Evolutionary conservation across 1,284 basidiomycete species (phyloP).

Genomic region (Sphagnurus paluster): DNA sequence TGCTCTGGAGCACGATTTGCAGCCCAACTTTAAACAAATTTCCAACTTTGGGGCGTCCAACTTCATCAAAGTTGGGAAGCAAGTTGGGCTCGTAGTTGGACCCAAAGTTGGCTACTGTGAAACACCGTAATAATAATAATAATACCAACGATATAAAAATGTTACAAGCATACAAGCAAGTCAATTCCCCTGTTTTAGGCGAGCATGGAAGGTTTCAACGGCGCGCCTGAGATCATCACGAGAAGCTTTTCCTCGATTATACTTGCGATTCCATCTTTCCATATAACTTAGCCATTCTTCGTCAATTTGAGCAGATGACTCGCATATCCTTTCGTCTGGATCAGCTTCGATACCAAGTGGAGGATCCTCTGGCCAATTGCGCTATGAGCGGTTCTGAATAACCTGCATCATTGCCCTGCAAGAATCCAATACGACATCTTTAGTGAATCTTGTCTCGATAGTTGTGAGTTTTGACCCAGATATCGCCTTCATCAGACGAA

Average conservation of each 20-base stretch:
- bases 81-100: no score
- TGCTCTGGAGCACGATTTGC: no score
- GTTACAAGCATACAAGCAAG: no score
- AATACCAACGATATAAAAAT: no score
- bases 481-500: conserved; percentile 27
- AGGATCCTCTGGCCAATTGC: conserved; percentile 26
- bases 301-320: conserved; percentile 13
- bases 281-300: conserved; percentile 27
- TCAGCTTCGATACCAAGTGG: conserved; percentile 26
- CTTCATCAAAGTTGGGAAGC: no score
- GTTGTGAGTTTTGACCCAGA: conserved; percentile 21
- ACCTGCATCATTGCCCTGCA: conserved; percentile 15
- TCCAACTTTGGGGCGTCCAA: no score
- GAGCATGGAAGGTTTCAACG: conserved; percentile 8
- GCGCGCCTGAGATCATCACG: conserved; percentile 18
- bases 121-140: no score
- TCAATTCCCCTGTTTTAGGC: no score
- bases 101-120: no score
- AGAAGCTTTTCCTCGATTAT: conserved; percentile 22
- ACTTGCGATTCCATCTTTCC: conserved; percentile 27
- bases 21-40: no score
- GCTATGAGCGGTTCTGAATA: conserved; percentile 23
- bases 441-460: conserved; percentile 24
- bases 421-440: conserved; percentile 17
- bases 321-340: conserved; percentile 22